Base-by-base conservation (phyloP, 75 land plant species). In the Sequoia sempervirens region DNA sequence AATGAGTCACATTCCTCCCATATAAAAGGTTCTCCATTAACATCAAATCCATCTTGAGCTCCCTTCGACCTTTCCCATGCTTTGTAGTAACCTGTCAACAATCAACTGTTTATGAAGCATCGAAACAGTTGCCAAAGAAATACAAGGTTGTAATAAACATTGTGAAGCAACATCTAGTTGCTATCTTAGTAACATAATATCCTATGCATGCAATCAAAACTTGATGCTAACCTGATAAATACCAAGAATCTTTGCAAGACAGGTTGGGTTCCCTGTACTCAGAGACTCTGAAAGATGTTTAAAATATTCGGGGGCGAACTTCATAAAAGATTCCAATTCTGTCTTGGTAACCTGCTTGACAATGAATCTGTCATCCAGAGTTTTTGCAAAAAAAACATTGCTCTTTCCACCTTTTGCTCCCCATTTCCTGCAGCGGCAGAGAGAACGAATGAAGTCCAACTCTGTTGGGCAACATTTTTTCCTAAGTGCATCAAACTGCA, bases 321-420 rank as follows among this genome's bases (percentile, higher is more conserved):
- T 91, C 30, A 94, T 83, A 84, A 97, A 97, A 46, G 99, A 97
- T 75, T 92, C 91, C 81, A 95, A 76, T 88, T 97, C 99, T 83
- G 97, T 95, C 84, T 94, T 93, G 13, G 96, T 95, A 18, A 97
- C 99, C 83, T 97, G 99, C 82, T 97, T 97, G 38, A 95, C 87
- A 56, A 97, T 91, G 89, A 97, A 97, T 68, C 99, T 84, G 45
- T 97, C 97, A 87, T 97, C 99, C 84, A 90, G 83, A 13, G 97
- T 88, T 86, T 97, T 97, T 69, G 99, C 99, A 86, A 97, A 97
- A 68, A 95, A 97, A 0, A 94, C 99, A 90, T 95, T 95, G 85
- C 99, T 97, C 90, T 97, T 97, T n/a, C 97, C 99, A 79, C 99
- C 99, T 52, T 95, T 92, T 58, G 99, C 97, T 34, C 93, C 92